Conservation (phyloP, 768 basidiomycete species). For the Kwoniella pini region DNA sequence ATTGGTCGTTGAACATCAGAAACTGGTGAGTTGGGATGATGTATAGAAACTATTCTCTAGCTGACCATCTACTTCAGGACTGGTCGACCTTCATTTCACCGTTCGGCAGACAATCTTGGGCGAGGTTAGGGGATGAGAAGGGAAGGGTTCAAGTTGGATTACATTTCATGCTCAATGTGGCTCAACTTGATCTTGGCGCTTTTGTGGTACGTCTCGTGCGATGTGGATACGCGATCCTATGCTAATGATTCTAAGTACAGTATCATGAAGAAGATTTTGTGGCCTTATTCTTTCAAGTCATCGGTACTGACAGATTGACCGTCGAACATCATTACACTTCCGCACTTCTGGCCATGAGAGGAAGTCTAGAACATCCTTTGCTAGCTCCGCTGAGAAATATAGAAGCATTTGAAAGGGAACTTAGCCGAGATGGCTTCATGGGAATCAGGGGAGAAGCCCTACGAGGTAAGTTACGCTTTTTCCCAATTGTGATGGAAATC, state of each 20-base stretch:
- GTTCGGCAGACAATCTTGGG: constrained; percentile 62
- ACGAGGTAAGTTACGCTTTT: constrained; percentile 56
- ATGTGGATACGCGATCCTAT: background rate
- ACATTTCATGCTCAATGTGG: constrained; percentile 60
- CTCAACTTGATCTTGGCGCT: constrained; percentile 62
- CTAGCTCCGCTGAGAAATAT: constrained; percentile 37
- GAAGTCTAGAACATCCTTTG: constrained; percentile 60
- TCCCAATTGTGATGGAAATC: too few relatives aligned
- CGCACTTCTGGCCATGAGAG: constrained; percentile 62
- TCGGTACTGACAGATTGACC: constrained; percentile 59
- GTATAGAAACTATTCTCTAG: background rate
- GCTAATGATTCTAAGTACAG: constrained; percentile 49
- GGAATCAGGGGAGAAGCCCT: constrained; percentile 57
- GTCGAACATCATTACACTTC: constrained; percentile 66
- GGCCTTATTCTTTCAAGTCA: constrained; percentile 60
- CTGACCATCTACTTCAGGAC: constrained; percentile 56
- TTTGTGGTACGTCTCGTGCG: constrained; percentile 60
- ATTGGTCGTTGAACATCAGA: constrained; percentile 58
- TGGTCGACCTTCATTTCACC: constrained; percentile 65
- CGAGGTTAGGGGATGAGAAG: constrained; percentile 60
- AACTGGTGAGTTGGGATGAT: constrained; percentile 19
- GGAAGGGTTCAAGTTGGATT: constrained; percentile 65
- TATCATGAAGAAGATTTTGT: constrained; percentile 61
- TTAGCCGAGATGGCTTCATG: constrained; percentile 46
- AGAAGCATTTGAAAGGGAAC: constrained; percentile 19